Evolutionary conservation across 371 early-diverging fungal species (phyloP), one percentile per base, ranked within the genome.

Genomic region (Capillidium heterosporum): DNA sequence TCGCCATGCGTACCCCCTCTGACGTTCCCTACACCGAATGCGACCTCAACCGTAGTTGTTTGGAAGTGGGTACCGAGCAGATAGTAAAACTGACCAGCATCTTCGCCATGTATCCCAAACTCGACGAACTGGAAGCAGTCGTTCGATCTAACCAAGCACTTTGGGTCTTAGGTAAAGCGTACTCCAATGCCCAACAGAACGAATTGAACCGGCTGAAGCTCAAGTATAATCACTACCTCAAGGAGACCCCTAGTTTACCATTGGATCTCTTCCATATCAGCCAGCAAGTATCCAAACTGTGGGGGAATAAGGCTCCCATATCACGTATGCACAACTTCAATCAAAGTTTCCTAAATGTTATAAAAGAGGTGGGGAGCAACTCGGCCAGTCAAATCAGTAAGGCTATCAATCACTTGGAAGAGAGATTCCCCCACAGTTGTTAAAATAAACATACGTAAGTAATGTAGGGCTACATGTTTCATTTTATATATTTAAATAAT

Each of bases 381-480:
- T 15, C 17, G 3, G 55, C 41, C 39, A 32, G 17, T 26, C 23
- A 54, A 19, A 7, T 54, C 4, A 3, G 19, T 17, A 39, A 39
- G 35, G 23, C 41, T 31, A 54, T 54, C 21, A 23, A 35, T 7
- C 35, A 54, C 39, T 39, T 54, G 5, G 39, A 39, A n/a, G 4
- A 41, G n/a, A 54, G 26, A 31, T 55, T 32, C 39, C 42, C 55
- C 47, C n/a, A 17, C 47, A 47, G 47, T n/a, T n/a, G n/a, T n/a
- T n/a, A n/a, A n/a, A n/a, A n/a, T n/a, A n/a, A n/a, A n/a, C n/a
- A n/a, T n/a, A n/a, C n/a, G n/a, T n/a, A n/a, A n/a, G n/a, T n/a
- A n/a, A n/a, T n/a, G n/a, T n/a, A n/a, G n/a, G n/a, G n/a, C n/a
- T n/a, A n/a, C n/a, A n/a, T n/a, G n/a, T n/a, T n/a, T n/a, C n/a